Evolutionary conservation across 2,329 filamentous ascomycete species (phyloP).

Genomic region (Atkinsonella texensis): DNA sequence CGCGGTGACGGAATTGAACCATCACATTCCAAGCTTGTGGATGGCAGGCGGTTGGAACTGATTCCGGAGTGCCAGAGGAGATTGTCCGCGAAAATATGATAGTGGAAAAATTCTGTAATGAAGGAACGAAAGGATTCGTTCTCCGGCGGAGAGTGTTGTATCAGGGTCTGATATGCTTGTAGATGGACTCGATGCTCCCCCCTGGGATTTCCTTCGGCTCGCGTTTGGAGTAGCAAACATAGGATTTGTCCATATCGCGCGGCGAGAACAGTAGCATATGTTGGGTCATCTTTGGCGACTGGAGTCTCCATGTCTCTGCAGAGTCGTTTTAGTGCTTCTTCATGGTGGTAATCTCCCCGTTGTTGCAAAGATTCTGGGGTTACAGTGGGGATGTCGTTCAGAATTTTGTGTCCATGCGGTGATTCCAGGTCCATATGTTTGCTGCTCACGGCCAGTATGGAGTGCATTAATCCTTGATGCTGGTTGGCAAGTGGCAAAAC

Average conservation of each 20-base stretch:
- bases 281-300: conserved; percentile 29
- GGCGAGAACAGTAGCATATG: conserved; percentile 35
- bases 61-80: conserved; percentile 38
- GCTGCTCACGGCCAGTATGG: conserved; percentile 70
- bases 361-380: conserved; percentile 33
- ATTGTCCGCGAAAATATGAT: conserved; percentile 60
- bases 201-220: conserved; percentile 41
- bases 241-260: conserved; percentile 52
- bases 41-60: conserved; percentile 24
- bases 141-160: conserved; percentile 47
- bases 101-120: conserved; percentile 72
- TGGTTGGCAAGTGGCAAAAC: conserved; percentile 70
- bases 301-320: conserved; percentile 32
- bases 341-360: conserved; percentile 43
- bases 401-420: conserved; percentile 40
- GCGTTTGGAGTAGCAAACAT: conserved; percentile 45
- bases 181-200: conserved; percentile 75
- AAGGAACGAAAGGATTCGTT: conserved; percentile 53
- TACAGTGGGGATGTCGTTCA: conserved; percentile 36
- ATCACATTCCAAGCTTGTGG: conserved; percentile 31
- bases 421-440: conserved; percentile 57
- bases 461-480: conserved; percentile 80
- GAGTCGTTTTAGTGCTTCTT: conserved; percentile 40
- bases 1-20: conserved; percentile 34
- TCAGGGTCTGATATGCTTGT: conserved; percentile 59